Percentiles rank a stretch among this genome's conserved stretches.
Conservation (phyloP, 805 yeast species). For the Brettanomyces sp. region DNA sequence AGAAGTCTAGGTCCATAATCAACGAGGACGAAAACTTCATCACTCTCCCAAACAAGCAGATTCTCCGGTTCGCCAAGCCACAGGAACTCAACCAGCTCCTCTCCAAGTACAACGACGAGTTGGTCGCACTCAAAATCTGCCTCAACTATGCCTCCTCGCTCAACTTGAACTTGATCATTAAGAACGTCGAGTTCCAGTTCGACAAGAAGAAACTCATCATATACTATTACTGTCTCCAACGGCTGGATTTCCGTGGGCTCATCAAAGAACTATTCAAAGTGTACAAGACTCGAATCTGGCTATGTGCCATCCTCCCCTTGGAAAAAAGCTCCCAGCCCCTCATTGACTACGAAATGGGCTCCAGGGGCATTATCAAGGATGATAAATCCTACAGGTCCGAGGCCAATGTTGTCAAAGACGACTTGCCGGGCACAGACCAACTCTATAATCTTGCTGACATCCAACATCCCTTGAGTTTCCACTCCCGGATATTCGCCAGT, state of each 20-base stretch:
- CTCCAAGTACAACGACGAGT: slow-evolving; percentile 60
- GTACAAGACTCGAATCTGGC: slow-evolving; percentile 75
- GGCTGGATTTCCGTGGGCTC: slow-evolving; percentile 66
- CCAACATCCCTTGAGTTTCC: slow-evolving; percentile 38
- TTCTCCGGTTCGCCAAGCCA: slow-evolving; percentile 66
- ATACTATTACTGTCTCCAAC: slow-evolving; percentile 53
- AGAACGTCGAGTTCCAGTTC: slow-evolving; percentile 75
- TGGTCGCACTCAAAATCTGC: slow-evolving; percentile 61
- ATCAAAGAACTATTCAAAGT: slow-evolving; percentile 67
- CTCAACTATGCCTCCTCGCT: slow-evolving; percentile 31
- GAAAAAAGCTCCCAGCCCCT: slow-evolving; percentile 24
- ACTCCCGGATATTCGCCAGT: slow-evolving; percentile 38
- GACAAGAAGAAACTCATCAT: slow-evolving; percentile 71
- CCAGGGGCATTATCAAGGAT: slow-evolving; percentile 6
- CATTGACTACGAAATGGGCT: slow-evolving; percentile 22
- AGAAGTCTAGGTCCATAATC: slow-evolving; percentile 24
- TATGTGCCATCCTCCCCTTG: slow-evolving; percentile 58
- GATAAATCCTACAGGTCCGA: slow-evolving; percentile 28
- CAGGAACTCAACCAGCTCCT: slow-evolving; percentile 55
- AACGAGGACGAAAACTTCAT: slow-evolving; percentile 52
- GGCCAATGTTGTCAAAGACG: slow-evolving; percentile 19
- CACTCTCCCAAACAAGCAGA: slow-evolving; percentile 71
- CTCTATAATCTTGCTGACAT: slow-evolving; percentile 28
- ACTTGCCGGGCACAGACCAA: slow-evolving; percentile 29
- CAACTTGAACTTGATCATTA: slow-evolving; percentile 45